A percentile compares a stretch with the other conserved stretches of the same genome.
These are phyloP conservation scores for Sporothrix phasma DNA, from an alignment of 2,329 filamentous ascomycete genomes.

Conservation along the genomic window DNA sequence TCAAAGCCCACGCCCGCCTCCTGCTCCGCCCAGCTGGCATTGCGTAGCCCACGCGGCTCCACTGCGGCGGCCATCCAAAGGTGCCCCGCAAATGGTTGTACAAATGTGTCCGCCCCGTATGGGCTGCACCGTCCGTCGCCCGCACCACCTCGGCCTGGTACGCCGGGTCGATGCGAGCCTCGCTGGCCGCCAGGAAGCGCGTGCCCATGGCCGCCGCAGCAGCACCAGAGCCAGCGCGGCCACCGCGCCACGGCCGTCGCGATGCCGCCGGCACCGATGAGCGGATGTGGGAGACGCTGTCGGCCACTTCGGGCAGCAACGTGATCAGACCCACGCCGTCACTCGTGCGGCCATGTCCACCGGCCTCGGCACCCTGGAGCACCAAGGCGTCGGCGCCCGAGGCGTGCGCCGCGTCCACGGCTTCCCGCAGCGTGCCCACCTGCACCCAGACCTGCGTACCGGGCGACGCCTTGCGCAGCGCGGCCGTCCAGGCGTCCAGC, in stretches of 20 bases:
- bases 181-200: constrained; percentile 44
- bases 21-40: constrained; percentile 33
- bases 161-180: constrained; percentile 31
- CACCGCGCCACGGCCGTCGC: constrained; percentile 44
- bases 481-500: constrained; percentile 25
- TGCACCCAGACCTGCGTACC: constrained; percentile 38
- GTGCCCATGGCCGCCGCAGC: constrained; percentile 52
- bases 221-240: constrained; percentile 45
- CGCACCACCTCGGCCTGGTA: constrained; percentile 35
- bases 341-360: constrained; percentile 48
- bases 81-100: constrained; percentile 37
- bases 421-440: constrained; percentile 49
- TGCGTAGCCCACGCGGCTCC: constrained; percentile 31
- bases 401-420: constrained; percentile 38
- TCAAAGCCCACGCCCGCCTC: constrained; percentile 31
- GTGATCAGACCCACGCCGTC: constrained; percentile 44
- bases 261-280: constrained; percentile 53
- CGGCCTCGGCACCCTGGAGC: constrained; percentile 54
- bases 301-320: constrained; percentile 47
- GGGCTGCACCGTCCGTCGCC: constrained; percentile 30
- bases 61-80: constrained; percentile 33
- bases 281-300: constrained; percentile 29
- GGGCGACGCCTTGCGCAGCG: constrained; percentile 30
- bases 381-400: constrained; percentile 52
- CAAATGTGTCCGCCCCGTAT: constrained; percentile 33